phyloP scores from a whole-genome alignment of 306 rosid genomes.

The Delonix regia region DNA sequence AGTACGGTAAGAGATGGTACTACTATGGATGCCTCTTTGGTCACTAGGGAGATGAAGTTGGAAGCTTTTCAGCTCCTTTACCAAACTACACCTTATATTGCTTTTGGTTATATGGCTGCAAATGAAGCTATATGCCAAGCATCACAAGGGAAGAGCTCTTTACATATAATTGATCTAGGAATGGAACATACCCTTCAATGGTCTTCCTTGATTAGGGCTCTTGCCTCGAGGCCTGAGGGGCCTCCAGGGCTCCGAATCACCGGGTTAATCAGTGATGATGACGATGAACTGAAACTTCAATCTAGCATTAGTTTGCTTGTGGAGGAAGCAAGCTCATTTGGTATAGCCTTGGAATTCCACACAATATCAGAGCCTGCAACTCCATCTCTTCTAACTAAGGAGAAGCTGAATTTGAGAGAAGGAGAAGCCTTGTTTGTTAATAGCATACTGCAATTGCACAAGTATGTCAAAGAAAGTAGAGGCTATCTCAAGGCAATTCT shows the following conservation, averaged over 20 bases:
- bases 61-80: slow-evolving; percentile 74
- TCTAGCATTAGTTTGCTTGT: slow-evolving; percentile 52
- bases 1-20: slow-evolving; percentile 38
- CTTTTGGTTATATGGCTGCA: slow-evolving; percentile 80
- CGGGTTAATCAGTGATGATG: slow-evolving; percentile 39
- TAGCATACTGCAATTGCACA: slow-evolving; percentile 63
- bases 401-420: slow-evolving; percentile 65
- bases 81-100: slow-evolving; percentile 80
- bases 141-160: slow-evolving; percentile 56
- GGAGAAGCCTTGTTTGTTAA: slow-evolving; percentile 69
- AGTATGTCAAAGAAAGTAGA: slow-evolving; percentile 70
- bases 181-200: slow-evolving; percentile 78
- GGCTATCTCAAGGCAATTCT: slow-evolving; percentile 67
- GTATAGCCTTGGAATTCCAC: slow-evolving; percentile 53
- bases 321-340: slow-evolving; percentile 63
- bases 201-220: slow-evolving; percentile 74
- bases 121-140: slow-evolving; percentile 74
- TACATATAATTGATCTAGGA: slow-evolving; percentile 73
- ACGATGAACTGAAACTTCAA: slow-evolving; percentile 41
- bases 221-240: slow-evolving; percentile 69
- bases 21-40: slow-evolving; percentile 40
- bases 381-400: slow-evolving; percentile 58
- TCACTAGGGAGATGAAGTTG: slow-evolving; percentile 56
- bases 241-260: slow-evolving; percentile 66
- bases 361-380: slow-evolving; percentile 49